Percentiles rank a stretch among this genome's conserved stretches.
phyloP scores from a whole-genome alignment of 176 grass and related monocot genomes.

The Carex littledalei region DNA sequence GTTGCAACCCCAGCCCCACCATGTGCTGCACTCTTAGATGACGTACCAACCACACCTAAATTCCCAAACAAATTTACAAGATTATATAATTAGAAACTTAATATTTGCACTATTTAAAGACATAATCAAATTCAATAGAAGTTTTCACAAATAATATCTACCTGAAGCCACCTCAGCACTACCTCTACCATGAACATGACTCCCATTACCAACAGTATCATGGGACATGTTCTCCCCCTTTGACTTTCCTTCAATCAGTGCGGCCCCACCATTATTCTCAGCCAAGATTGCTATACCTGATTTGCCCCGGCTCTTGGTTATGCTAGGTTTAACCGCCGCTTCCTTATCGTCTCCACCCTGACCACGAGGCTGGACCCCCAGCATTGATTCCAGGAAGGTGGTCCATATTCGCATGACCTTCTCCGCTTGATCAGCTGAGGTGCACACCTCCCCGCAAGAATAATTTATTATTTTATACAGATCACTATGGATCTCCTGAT shows the following conservation, averaged over 20 bases:
- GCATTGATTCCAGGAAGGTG: constrained; percentile 76
- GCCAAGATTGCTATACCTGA: constrained; percentile 32
- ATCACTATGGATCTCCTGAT: constrained; percentile 75
- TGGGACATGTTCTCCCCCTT: constrained; percentile 5
- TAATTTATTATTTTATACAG: constrained; percentile 92
- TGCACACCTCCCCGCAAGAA: constrained; percentile 88
- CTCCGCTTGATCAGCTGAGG: constrained; percentile 76
- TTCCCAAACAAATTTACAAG: not conserved
- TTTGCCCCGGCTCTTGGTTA: constrained; percentile 45
- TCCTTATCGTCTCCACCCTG: constrained; percentile 42
- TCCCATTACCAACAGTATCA: constrained; percentile 19
- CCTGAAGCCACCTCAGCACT: not conserved
- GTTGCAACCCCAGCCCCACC: constrained; percentile 37
- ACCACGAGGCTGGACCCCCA: constrained; percentile 53
- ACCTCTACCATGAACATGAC: constrained; percentile 20
- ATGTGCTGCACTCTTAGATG: constrained; percentile 39
- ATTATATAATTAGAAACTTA: not conserved
- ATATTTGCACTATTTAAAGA: not conserved
- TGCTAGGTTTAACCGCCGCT: constrained; percentile 45
- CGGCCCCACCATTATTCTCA: constrained; percentile 44
- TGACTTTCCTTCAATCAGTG: constrained; percentile 1
- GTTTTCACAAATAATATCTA: not conserved
- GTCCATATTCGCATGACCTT: constrained; percentile 94
- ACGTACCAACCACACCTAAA: constrained; percentile 9
- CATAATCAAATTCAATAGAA: not conserved